Evolutionary conservation across 768 basidiomycete genomes (phyloP), one percentile per base, ranked within the genome.

Genomic region (Suillus americanus): DNA sequence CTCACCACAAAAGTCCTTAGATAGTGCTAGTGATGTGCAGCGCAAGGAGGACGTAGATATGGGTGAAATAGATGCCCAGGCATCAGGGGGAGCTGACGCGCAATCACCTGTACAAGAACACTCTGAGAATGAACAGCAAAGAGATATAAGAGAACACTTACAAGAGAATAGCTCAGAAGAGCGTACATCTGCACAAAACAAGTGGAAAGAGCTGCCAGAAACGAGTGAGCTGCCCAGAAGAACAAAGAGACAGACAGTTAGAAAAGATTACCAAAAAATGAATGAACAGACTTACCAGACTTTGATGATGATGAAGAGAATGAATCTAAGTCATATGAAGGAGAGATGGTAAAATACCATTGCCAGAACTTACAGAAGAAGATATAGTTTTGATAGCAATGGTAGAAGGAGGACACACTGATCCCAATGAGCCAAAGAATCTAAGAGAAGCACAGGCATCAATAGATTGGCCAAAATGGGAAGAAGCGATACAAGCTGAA

Each of bases 381-480:
- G 45, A 59, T 7, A 38, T 16, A 25, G 43, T 43, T 8, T 20
- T 43, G 43, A 43, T 43, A 0, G 43, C 8, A 3, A 43, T 10
- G 9, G 43, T 9, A 20, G 43, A 38, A 38, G 37, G 37, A 38
- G 37, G 37, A 13, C 37, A 38, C 0, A 9, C 20, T 20, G 20
- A 43, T 1, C 56, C 56, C 2, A 16, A 64, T 6, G 28, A 45
- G 43, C 63, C 56, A 3, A 64, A 16, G 6, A 4, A 33, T 2
- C 12, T 64, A 2, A 35, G 38, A 16, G 63, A 64, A n/a, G 63
- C 23, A 0, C 7, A 46, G 5, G 5, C n/a, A n/a, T n/a, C n/a
- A n/a, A n/a, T n/a, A n/a, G n/a, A n/a, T 3, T 60, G 59, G 50
- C 38, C 37, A 13, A 41, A 65, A 9, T 65, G 64, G 64, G 59